These are phyloP conservation scores for Trypanosoma rangeli DNA, from an alignment of 208 protist species.

Conservation along the genomic window DNA sequence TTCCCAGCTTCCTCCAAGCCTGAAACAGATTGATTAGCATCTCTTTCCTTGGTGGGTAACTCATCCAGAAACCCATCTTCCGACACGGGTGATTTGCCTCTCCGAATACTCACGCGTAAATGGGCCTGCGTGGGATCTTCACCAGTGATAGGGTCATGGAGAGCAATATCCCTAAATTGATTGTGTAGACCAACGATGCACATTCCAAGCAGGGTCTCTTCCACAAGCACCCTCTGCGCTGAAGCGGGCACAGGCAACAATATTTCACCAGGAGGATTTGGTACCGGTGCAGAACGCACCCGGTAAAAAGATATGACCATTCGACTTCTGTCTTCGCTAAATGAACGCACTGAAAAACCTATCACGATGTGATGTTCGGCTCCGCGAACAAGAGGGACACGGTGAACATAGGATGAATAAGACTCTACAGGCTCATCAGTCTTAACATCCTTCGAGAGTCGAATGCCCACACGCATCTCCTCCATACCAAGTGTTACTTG, in stretches of 20 bases:
- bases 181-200: slow-evolving; percentile 71
- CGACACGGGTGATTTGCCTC: background rate
- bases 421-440: slow-evolving; percentile 69
- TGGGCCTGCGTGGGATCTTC: slow-evolving; percentile 32
- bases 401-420: slow-evolving; percentile 85
- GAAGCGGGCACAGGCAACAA: slow-evolving; percentile 25
- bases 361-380: slow-evolving; percentile 59
- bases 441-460: slow-evolving; percentile 74
- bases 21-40: too few relatives aligned
- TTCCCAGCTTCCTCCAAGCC: background rate
- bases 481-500: slow-evolving; percentile 50
- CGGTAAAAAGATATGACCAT: slow-evolving; percentile 82
- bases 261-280: slow-evolving; percentile 30
- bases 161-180: slow-evolving; percentile 63
- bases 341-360: slow-evolving; percentile 63
- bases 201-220: slow-evolving; percentile 74
- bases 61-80: background rate
- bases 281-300: slow-evolving; percentile 44
- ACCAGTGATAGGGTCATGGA: slow-evolving; percentile 61
- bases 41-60: background rate
- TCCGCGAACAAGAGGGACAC: slow-evolving; percentile 61
- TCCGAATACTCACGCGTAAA: slow-evolving; percentile 16
- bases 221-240: slow-evolving; percentile 50
- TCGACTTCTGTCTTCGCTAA: slow-evolving; percentile 59
- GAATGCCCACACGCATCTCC: slow-evolving; percentile 74